A percentile compares a stretch with the other conserved stretches of the same genome.
phyloP scores from a whole-genome alignment of 2,329 filamentous ascomycete species.

The Akanthomyces dipterigenus region DNA sequence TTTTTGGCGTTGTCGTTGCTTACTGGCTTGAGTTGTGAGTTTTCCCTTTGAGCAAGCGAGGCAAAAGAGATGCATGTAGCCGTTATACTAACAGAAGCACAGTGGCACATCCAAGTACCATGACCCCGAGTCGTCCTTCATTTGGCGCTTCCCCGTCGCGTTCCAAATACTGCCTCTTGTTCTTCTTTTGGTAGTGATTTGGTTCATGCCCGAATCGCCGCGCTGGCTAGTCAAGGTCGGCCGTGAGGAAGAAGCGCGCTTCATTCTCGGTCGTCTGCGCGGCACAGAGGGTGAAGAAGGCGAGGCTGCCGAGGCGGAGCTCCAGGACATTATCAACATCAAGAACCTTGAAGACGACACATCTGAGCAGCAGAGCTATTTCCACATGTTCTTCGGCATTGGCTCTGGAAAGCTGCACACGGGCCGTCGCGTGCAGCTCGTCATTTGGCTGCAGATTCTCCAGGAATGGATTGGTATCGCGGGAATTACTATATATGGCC shows the following conservation, averaged over 20 bases:
- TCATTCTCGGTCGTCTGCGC: conserved; percentile 57
- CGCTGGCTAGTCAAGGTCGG: conserved; percentile 61
- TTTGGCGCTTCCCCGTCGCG: conserved; percentile 63
- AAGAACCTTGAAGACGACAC: conserved; percentile 57
- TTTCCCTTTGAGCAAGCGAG: neutral
- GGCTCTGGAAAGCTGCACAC: conserved; percentile 60
- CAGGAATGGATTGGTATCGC: conserved; percentile 67
- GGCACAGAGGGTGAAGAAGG: conserved; percentile 48
- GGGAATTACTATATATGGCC: conserved; percentile 56
- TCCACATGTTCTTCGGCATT: conserved; percentile 60
- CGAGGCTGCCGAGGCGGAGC: conserved; percentile 53
- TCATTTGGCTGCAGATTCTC: conserved; percentile 65
- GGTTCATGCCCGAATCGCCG: conserved; percentile 65
- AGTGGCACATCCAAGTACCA: conserved; percentile 54
- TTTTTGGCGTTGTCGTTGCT: conserved; percentile 54
- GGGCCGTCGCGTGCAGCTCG: conserved; percentile 60
- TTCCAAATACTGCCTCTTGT: conserved; percentile 63
- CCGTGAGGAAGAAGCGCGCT: conserved; percentile 59
- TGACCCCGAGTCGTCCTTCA: conserved; percentile 48
- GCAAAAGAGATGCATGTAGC: neutral
- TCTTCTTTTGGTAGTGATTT: conserved; percentile 46
- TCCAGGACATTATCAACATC: conserved; percentile 60
- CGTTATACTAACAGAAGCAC: neutral
- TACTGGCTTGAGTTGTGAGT: conserved; percentile 52
- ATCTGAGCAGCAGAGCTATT: conserved; percentile 50